These are phyloP conservation scores for Arthroderma sp. DNA, from an alignment of 2,329 filamentous ascomycete species.

Conservation along the genomic window DNA sequence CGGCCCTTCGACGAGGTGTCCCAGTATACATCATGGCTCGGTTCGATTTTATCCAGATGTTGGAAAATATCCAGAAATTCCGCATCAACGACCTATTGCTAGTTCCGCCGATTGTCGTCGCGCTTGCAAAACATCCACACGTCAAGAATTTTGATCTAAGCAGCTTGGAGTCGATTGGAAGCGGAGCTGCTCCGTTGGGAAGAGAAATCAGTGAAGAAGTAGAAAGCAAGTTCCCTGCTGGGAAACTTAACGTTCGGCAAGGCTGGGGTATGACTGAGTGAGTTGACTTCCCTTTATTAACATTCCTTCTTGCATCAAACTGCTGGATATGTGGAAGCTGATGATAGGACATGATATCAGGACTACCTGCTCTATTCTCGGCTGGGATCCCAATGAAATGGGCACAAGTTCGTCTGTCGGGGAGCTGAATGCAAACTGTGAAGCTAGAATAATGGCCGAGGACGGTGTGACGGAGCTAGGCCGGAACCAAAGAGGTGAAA, in stretches of 20 bases:
- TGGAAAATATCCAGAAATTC: conserved; percentile 55
- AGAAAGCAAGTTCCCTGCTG: conserved; percentile 43
- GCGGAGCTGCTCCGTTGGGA: conserved; percentile 58
- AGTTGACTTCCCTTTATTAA: conserved; percentile 15
- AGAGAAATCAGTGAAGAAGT: conserved; percentile 47
- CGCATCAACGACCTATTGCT: conserved; percentile 54
- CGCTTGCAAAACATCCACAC: conserved; percentile 58
- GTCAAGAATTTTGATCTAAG: conserved; percentile 56
- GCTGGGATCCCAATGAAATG: conserved; percentile 47
- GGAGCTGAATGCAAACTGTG: conserved; percentile 56
- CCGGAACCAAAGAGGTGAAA: conserved; percentile 50
- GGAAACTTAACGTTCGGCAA: conserved; percentile 47
- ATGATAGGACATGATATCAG: conserved; percentile 18
- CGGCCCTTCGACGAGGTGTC: conserved; percentile 43
- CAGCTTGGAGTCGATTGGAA: conserved; percentile 47
- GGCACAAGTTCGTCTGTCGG: conserved; percentile 46
- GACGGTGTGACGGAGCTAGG: conserved; percentile 39
- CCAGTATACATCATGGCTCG: conserved; percentile 67
- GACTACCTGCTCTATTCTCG: conserved; percentile 56
- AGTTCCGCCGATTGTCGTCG: conserved; percentile 65
- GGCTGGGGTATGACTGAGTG: conserved; percentile 82
- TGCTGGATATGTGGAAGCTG: not conserved
- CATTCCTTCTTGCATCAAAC: not conserved
- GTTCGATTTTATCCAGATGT: conserved; percentile 63
- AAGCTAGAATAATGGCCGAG: conserved; percentile 52